Conservation (phyloP, 805 yeast genomes). For the Candida manassasensis region DNA sequence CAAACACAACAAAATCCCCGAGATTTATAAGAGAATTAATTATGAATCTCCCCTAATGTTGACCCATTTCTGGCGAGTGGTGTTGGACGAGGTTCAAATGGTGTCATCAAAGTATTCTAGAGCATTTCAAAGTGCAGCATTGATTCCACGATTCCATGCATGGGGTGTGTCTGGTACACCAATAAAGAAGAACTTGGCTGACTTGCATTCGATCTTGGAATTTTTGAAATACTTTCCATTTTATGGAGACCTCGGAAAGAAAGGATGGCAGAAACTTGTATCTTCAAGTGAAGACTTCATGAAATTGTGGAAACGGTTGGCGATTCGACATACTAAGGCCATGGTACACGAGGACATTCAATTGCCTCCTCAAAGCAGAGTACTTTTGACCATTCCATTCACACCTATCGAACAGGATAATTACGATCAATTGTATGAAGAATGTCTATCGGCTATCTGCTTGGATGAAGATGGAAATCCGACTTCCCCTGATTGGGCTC, state of each 20-base stretch:
- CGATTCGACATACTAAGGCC: constrained; percentile 78
- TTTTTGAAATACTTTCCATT: constrained; percentile 71
- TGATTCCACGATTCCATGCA: constrained; percentile 80
- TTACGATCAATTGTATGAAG: constrained; percentile 58
- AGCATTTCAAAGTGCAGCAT: constrained; percentile 74
- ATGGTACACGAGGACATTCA: constrained; percentile 74
- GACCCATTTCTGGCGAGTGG: constrained; percentile 82
- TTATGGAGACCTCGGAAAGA: constrained; percentile 34
- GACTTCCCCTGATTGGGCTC: constrained; percentile 44
- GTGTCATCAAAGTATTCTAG: constrained; percentile 67
- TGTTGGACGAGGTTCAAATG: constrained; percentile 94
- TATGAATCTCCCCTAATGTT: constrained; percentile 80
- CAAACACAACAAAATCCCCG: constrained; percentile 22
- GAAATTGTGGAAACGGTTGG: constrained; percentile 47
- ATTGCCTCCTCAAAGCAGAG: constrained; percentile 74
- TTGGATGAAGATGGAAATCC: constrained; percentile 51
- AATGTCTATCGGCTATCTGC: constrained; percentile 56
- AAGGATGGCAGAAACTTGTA: constrained; percentile 35
- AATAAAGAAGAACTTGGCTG: constrained; percentile 59
- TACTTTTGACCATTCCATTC: constrained; percentile 68
- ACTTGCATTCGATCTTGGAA: constrained; percentile 64
- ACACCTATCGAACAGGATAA: constrained; percentile 81
- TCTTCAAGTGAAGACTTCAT: constrained; percentile 24
- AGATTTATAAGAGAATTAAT: constrained; percentile 29
- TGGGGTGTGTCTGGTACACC: constrained; percentile 99